Base-by-base conservation (phyloP, 1,284 basidiomycete genomes). In the Cronartium quercuum region DNA sequence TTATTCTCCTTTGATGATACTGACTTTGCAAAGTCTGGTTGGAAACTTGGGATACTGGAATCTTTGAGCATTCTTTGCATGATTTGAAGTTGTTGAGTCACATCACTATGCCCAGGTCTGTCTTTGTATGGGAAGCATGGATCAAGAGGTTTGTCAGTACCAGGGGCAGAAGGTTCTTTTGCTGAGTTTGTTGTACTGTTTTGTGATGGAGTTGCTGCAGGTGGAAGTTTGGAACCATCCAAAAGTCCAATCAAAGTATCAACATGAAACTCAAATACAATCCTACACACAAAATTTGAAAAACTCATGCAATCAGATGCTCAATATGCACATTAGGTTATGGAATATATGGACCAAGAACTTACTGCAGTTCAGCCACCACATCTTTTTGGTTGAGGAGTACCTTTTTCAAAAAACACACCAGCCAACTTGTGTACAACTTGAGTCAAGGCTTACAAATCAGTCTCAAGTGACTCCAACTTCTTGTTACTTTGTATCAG, bases 1-100 rank as follows among this genome's bases (percentile, higher is more conserved):
- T 44, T 9, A 34, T 74, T 74, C 3, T 74, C 55, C 13, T 61
- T 37, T 44, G 61, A 21, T 2, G 63, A 10, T 7, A 41, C 3
- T 10, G 63, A 51, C 21, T 74, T 61, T 6, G 6, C 61, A 24
- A 74, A 66, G 24, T 74, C 55, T 7, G 63, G 70, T 15, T 29
- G 51, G 55, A 74, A 74, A 41, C 37, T 40, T 12, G n/a, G 3
- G 35, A 74, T 61, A 37, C 47, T 40, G 9, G 35, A 51, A 3
- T 74, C 51, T 34, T 2, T 15, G 35, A 74, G 38, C 70, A 74
- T 74, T 41, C 40, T 38, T 38, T 44, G 41, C 55, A 74, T 66
- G 47, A 74, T 74, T 3, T 29, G 7, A 2, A 74, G 35, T 35
- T 61, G 63, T 66, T 74, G 42, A 12, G 55, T 60, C 18, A 64